Evolutionary conservation across 495 filamentous ascomycete genomes (phyloP).

Genomic region (Xylaria telfairii): DNA sequence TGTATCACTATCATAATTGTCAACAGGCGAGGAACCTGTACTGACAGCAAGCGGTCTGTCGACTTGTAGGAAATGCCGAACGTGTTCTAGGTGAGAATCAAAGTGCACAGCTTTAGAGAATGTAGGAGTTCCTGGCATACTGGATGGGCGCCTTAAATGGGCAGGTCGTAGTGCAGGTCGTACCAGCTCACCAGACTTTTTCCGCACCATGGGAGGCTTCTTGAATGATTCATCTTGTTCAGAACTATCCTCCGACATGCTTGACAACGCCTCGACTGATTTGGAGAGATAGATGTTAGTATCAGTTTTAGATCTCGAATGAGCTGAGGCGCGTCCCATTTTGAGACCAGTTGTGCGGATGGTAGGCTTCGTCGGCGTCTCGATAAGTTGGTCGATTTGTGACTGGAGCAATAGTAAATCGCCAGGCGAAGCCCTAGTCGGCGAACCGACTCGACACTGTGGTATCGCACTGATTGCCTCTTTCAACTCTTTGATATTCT

Average conservation of each 20-base stretch:
- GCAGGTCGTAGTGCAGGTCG: slow-evolving; percentile 85
- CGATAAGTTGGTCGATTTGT: slow-evolving; percentile 44
- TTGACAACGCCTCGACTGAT: slow-evolving; percentile 60
- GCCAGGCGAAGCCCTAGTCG: slow-evolving; percentile 47
- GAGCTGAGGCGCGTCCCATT: slow-evolving; percentile 59
- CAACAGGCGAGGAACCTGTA: slow-evolving; percentile 91
- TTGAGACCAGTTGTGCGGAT: slow-evolving; percentile 36
- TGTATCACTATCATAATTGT: slow-evolving; percentile 76
- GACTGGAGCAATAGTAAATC: slow-evolving; percentile 44
- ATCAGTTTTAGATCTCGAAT: slow-evolving; percentile 87
- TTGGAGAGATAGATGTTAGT: slow-evolving; percentile 60
- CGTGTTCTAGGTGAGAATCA: slow-evolving; percentile 91
- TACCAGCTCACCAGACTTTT: slow-evolving; percentile 97
- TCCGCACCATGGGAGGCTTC: slow-evolving; percentile 89
- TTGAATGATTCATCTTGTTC: slow-evolving; percentile 66
- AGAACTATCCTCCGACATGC: slow-evolving; percentile 66
- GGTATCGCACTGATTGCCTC: slow-evolving; percentile 82
- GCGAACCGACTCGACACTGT: slow-evolving; percentile 69
- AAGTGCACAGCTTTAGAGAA: slow-evolving; percentile 96
- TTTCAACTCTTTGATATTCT: slow-evolving; percentile 77
- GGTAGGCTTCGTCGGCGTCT: slow-evolving; percentile 37
- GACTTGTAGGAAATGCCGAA: slow-evolving; percentile 91
- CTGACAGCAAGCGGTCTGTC: slow-evolving; percentile 94
- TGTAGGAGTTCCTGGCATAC: slow-evolving; percentile 96
- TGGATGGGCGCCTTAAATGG: slow-evolving; percentile 81